Conservation (phyloP, 1,284 basidiomycete genomes). For the Chalciporus sp. region DNA sequence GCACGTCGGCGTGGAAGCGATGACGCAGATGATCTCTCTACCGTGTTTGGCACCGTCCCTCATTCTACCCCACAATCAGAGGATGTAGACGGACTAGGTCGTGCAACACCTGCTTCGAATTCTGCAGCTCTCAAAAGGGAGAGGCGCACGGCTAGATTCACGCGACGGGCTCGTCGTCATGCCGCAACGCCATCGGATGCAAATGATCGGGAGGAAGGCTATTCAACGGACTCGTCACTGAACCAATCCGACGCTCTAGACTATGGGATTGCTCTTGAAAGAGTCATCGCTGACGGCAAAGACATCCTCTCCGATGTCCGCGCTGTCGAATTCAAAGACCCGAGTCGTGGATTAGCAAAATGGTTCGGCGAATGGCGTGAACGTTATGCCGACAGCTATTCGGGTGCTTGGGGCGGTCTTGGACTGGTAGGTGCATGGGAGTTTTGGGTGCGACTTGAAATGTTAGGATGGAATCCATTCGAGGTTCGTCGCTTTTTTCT, state of each 20-base stretch:
- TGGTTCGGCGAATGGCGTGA: conserved; percentile 84
- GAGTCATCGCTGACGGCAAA: conserved; percentile 54
- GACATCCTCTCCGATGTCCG: conserved; percentile 82
- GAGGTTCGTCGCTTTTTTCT: conserved; percentile 51
- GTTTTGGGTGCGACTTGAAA: conserved; percentile 90
- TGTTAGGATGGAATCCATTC: conserved; percentile 86
- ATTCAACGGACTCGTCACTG: conserved; percentile 83
- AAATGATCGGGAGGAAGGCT: conserved; percentile 73
- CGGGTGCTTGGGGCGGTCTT: conserved; percentile 87
- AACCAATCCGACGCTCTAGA: conserved; percentile 67
- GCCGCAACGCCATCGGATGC: conserved; percentile 22
- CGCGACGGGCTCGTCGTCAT: conserved; percentile 49
- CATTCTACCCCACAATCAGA: conserved; percentile 37
- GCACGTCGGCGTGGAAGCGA: conserved; percentile 67
- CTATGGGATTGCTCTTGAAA: conserved; percentile 64
- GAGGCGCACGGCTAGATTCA: conserved; percentile 55
- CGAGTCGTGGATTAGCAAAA: conserved; percentile 66
- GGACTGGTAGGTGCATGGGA: conserved; percentile 93
- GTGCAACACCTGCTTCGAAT: conserved; percentile 49
- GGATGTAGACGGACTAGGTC: conserved; percentile 69
- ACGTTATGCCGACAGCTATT: conserved; percentile 80
- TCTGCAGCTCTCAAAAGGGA: conserved; percentile 49
- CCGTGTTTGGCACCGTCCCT: conserved; percentile 67
- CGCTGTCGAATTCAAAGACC: conserved; percentile 84
- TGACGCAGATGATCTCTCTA: conserved; percentile 79